Percentiles rank a stretch among this genome's conserved stretches.
Evolutionary conservation across 495 filamentous ascomycete species (phyloP).

Genomic region (Aspergillus ostianus): DNA sequence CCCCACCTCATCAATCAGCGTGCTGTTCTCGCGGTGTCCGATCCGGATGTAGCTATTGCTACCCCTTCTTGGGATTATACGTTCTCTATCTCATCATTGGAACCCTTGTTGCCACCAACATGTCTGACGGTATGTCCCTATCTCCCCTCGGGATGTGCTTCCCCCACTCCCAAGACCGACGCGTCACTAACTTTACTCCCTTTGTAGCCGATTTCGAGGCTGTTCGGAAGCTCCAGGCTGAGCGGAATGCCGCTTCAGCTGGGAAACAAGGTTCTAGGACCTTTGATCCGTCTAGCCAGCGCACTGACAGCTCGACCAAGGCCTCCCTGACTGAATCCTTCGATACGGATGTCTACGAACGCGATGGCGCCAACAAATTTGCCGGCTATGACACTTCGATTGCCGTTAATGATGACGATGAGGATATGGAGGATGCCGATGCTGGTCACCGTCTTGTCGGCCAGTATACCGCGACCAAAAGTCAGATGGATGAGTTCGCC

Average conservation of each 20-base stretch:
- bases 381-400: slow-evolving; percentile 90
- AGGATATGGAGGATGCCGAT: slow-evolving; percentile 78
- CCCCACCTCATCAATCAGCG: slow-evolving; percentile 11
- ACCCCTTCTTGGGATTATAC: slow-evolving; percentile 30
- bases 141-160: slow-evolving; percentile 19
- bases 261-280: slow-evolving; percentile 83
- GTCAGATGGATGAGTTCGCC: slow-evolving; percentile 93
- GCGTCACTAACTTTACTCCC: slow-evolving; percentile 20
- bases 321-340: slow-evolving; percentile 91
- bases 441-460: slow-evolving; percentile 78
- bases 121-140: slow-evolving; percentile 58
- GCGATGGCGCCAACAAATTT: slow-evolving; percentile 76
- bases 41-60: slow-evolving; percentile 46
- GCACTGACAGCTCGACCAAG: slow-evolving; percentile 89
- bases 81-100: slow-evolving; percentile 26
- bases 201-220: slow-evolving; percentile 73
- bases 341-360: slow-evolving; percentile 90
- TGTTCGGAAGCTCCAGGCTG: slow-evolving; percentile 78
- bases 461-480: slow-evolving; percentile 91
- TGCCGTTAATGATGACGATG: slow-evolving; percentile 75
- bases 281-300: slow-evolving; percentile 83
- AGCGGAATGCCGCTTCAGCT: slow-evolving; percentile 84
- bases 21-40: slow-evolving; percentile 32
- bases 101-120: slow-evolving; percentile 32
- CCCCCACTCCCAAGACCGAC: not conserved